Evolutionary conservation across 129 eudicot genomes (phyloP), one percentile per base, ranked within the genome.

Genomic region (Glebionis coronaria): DNA sequence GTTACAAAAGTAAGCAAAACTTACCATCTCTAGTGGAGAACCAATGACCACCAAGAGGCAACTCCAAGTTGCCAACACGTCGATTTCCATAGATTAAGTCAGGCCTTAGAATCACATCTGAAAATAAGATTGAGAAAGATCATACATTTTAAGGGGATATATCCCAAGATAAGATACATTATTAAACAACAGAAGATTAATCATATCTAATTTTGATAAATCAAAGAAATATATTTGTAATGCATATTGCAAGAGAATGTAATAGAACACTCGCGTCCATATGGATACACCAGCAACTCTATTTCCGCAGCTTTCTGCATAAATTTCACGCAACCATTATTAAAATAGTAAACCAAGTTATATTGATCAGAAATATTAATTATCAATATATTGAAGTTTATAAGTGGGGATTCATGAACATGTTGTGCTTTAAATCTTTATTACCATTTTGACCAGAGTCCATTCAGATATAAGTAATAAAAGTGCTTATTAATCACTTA

Each of bases 241-340:
- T 45, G 16, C 59, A 73, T 40, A 44, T 46, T 45, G 25, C 59
- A 20, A 10, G 16, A 12, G 20, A 27, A 29, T 16, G 12, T 9
- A 21, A 51, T 31, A 56, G 61, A 73, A 77, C 60, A 69, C 87
- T 82, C 63, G 88, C 98, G 96, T 75, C 98, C 98, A 77, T 92
- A 92, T 6, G 98, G 85, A 74, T 82, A 92, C 59, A 89, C 86
- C 50, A 92, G 63, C 59, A 92, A 51, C 87, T 92, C 98, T 14
- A 95, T 88, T 79, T 92, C 98, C 78, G 98, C 95, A 58, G 96
- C 96, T 76, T 96, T 80, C 98, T 92, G 85, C 79, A 83, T 70
- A 12, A 73, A 10, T 51, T 40, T 61, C 28, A 76, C 19, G 68
- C 13, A 52, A 53, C 49, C 55, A 67, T 46, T 57, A 46, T 67